A percentile compares a stretch with the other conserved stretches of the same genome.
Evolutionary conservation across 768 basidiomycete species (phyloP).

Genomic region (Tulasnella sp.): DNA sequence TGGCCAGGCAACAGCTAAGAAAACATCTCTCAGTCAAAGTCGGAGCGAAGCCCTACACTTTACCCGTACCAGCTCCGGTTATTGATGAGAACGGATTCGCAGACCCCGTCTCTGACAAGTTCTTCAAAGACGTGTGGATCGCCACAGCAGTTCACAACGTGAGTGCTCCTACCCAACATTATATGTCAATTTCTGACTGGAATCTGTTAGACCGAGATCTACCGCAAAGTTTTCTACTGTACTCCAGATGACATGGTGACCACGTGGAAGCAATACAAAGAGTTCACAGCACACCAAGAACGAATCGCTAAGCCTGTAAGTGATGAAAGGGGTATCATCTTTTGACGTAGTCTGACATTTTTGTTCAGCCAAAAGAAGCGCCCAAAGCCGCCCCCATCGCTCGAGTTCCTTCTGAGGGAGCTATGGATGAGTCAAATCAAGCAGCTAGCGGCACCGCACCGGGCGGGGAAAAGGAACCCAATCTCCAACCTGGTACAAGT

Average conservation of each 20-base stretch:
- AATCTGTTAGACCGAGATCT: slow-evolving; percentile 71
- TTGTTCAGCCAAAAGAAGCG: slow-evolving; percentile 25
- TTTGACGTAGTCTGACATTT: background rate
- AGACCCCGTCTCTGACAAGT: slow-evolving; percentile 75
- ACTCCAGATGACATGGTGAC: slow-evolving; percentile 85
- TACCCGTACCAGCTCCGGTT: slow-evolving; percentile 53
- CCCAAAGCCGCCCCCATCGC: slow-evolving; percentile 28
- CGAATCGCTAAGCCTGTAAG: slow-evolving; percentile 55
- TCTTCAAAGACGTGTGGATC: slow-evolving; percentile 87
- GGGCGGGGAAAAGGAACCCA: slow-evolving; percentile 10
- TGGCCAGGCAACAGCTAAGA: slow-evolving; percentile 38
- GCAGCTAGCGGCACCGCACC: background rate
- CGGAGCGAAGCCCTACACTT: slow-evolving; percentile 43
- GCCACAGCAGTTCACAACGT: slow-evolving; percentile 83
- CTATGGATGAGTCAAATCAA: slow-evolving; percentile 4
- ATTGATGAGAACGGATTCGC: slow-evolving; percentile 70
- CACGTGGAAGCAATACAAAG: slow-evolving; percentile 93
- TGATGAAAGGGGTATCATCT: slow-evolving; percentile 17
- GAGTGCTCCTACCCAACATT: slow-evolving; percentile 21
- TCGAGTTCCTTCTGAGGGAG: slow-evolving; percentile 46
- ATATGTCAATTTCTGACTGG: slow-evolving; percentile 15
- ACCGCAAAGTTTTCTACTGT: slow-evolving; percentile 86
- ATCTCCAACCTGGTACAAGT: background rate
- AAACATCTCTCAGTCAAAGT: slow-evolving; percentile 43
- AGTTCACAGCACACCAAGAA: slow-evolving; percentile 66